These are phyloP conservation scores for Davidsoniella eucalypti DNA, from an alignment of 2,329 filamentous ascomycete genomes.

Conservation along the genomic window DNA sequence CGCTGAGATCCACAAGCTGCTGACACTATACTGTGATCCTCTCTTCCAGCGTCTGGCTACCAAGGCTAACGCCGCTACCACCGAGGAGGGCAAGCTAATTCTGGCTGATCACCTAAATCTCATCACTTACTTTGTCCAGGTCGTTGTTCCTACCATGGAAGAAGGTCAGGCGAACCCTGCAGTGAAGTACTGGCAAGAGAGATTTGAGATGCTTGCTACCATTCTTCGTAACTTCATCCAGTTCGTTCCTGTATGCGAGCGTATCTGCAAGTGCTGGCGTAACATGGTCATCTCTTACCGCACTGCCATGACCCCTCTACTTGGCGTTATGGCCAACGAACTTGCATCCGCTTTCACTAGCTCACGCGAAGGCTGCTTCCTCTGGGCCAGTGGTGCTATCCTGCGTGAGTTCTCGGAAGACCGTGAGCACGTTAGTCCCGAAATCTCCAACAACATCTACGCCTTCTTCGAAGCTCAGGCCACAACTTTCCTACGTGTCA, in stretches of 20 bases:
- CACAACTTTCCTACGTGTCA: constrained; percentile 70
- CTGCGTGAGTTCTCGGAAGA: constrained; percentile 90
- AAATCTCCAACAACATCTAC: constrained; percentile 79
- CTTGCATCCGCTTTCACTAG: constrained; percentile 69
- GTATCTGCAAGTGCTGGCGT: constrained; percentile 88
- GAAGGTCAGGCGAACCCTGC: constrained; percentile 66
- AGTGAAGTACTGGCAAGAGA: constrained; percentile 90
- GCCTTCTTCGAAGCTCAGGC: constrained; percentile 90
- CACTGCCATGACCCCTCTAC: constrained; percentile 68
- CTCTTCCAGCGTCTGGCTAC: constrained; percentile 71
- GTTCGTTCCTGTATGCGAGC: constrained; percentile 79
- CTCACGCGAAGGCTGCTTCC: constrained; percentile 85
- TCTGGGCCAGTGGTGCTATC: constrained; percentile 96
- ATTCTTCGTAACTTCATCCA: constrained; percentile 76
- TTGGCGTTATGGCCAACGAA: constrained; percentile 75
- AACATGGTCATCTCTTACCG: constrained; percentile 95
- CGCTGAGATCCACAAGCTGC: constrained; percentile 61
- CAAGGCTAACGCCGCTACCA: constrained; percentile 70
- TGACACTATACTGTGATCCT: constrained; percentile 89
- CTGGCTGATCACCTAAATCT: constrained; percentile 87
- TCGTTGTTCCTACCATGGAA: constrained; percentile 56
- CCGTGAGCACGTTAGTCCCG: constrained; percentile 63
- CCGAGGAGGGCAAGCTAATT: constrained; percentile 68
- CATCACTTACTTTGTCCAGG: constrained; percentile 77
- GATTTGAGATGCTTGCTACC: constrained; percentile 72